A percentile compares a stretch with the other conserved stretches of the same genome.
These are phyloP conservation scores for Leishmania guyanensis DNA, from an alignment of 208 protist genomes.

Conservation along the genomic window DNA sequence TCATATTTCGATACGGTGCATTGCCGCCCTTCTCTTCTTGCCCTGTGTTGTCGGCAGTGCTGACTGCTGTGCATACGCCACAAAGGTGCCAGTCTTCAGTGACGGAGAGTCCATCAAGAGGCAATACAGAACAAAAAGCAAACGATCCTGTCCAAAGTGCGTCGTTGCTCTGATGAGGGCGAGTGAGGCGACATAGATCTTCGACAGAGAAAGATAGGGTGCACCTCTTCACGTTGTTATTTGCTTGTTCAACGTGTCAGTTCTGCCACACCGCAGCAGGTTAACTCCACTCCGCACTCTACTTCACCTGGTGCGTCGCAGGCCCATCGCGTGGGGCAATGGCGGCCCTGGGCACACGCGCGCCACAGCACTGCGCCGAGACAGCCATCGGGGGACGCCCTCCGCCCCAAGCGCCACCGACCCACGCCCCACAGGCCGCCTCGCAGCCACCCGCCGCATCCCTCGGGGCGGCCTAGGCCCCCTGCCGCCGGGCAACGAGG, in stretches of 20 bases:
- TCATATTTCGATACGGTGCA: neutral
- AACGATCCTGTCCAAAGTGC: neutral
- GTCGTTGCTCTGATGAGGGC: neutral
- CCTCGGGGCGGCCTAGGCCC: neutral
- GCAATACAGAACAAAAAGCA: neutral
- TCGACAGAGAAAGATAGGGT: neutral
- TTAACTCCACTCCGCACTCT: neutral
- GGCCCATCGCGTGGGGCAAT: too few relatives aligned
- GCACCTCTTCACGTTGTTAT: neutral
- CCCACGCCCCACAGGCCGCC: too few relatives aligned
- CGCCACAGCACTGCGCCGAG: too few relatives aligned
- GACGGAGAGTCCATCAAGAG: neutral
- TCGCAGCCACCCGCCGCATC: neutral
- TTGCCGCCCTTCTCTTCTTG: neutral
- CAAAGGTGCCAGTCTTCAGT: neutral
- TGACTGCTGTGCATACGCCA: neutral
- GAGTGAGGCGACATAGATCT: neutral
- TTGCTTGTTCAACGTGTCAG: too few relatives aligned
- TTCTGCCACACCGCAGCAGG: too few relatives aligned
- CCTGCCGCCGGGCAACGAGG: too few relatives aligned
- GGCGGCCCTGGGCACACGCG: too few relatives aligned
- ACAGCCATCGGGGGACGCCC: too few relatives aligned
- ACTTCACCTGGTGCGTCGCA: neutral
- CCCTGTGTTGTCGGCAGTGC: neutral
- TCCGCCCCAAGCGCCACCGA: too few relatives aligned